phyloP scores from a whole-genome alignment of 805 yeast genomes.

The Barnettozyma californica region DNA sequence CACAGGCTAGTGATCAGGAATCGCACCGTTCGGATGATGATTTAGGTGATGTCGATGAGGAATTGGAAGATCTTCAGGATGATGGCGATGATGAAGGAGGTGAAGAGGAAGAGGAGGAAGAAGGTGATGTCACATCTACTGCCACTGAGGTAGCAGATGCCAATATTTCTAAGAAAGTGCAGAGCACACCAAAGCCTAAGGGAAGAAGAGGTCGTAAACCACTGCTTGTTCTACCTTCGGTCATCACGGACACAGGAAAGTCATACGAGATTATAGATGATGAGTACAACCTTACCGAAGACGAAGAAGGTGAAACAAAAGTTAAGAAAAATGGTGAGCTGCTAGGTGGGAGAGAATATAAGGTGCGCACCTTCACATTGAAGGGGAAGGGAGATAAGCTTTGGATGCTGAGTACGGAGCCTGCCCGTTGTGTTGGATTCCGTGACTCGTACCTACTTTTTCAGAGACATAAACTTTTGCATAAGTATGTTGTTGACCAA shows the following conservation, averaged over 20 bases:
- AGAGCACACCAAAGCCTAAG: slow-evolving; percentile 13
- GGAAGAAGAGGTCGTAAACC: slow-evolving; percentile 41
- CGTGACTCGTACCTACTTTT: slow-evolving; percentile 86
- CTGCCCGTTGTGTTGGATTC: slow-evolving; percentile 92
- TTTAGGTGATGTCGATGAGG: not conserved
- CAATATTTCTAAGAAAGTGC: slow-evolving; percentile 7
- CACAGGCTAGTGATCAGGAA: not conserved
- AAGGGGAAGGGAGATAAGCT: slow-evolving; percentile 55
- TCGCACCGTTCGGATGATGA: not conserved
- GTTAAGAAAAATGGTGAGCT: slow-evolving; percentile 64
- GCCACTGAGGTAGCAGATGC: slow-evolving; percentile 16
- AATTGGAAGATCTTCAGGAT: not conserved
- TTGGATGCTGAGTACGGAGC: slow-evolving; percentile 92
- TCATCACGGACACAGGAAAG: slow-evolving; percentile 64
- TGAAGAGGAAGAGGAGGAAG: slow-evolving; percentile 25
- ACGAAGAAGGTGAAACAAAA: slow-evolving; percentile 73
- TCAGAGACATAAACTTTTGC: slow-evolving; percentile 75
- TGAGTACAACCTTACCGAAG: slow-evolving; percentile 73
- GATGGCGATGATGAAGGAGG: slow-evolving; percentile 19
- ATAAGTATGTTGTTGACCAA: slow-evolving; percentile 66
- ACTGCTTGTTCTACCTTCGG: slow-evolving; percentile 24
- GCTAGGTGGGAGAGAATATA: slow-evolving; percentile 66
- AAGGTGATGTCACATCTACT: slow-evolving; percentile 22
- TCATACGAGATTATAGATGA: slow-evolving; percentile 62
- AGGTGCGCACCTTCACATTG: slow-evolving; percentile 64